Percentiles rank a stretch among this genome's conserved stretches.
These are phyloP conservation scores for Floccularia luteovirens DNA, from an alignment of 768 basidiomycete genomes.

Conservation along the genomic window DNA sequence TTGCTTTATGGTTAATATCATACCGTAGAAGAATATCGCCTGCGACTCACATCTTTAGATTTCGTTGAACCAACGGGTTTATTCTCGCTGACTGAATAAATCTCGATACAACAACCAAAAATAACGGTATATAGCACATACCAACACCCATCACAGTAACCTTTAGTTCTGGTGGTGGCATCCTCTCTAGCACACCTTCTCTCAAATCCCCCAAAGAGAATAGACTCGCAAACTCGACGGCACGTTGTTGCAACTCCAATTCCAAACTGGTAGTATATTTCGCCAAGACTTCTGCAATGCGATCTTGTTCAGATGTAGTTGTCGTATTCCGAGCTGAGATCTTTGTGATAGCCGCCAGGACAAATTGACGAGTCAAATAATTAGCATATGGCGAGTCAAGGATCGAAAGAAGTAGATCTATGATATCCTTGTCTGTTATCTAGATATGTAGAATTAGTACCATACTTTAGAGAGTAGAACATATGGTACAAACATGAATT, in stretches of 20 bases:
- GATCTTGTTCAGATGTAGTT: conserved; percentile 59
- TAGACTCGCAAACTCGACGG: conserved; percentile 89
- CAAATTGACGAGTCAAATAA: conserved; percentile 85
- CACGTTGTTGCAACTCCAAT: conserved; percentile 91
- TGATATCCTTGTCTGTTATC: conserved; percentile 75
- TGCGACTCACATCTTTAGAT: conserved; percentile 57
- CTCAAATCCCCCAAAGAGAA: conserved; percentile 71
- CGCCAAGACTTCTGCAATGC: conserved; percentile 72
- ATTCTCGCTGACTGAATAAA: conserved; percentile 77
- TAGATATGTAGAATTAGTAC: conserved; percentile 17
- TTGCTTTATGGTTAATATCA: conserved; percentile 21
- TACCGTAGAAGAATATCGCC: conserved; percentile 2
- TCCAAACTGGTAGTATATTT: conserved; percentile 84
- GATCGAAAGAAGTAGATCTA: conserved; percentile 81
- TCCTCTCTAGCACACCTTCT: conserved; percentile 87
- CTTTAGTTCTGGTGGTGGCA: conserved; percentile 98
- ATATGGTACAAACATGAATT: conserved; percentile 42
- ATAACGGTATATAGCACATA: conserved; percentile 23
- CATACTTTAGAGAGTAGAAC: too few species aligned
- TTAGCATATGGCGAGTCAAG: conserved; percentile 94
- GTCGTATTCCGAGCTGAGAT: conserved; percentile 76
- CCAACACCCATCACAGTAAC: conserved; percentile 94
- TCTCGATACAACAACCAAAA: conserved; percentile 1
- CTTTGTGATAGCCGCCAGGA: conserved; percentile 85
- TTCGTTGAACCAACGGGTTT: conserved; percentile 91